phyloP scores from a whole-genome alignment of 1,139 yeast genomes.

The Hanseniaspora uvarum region DNA sequence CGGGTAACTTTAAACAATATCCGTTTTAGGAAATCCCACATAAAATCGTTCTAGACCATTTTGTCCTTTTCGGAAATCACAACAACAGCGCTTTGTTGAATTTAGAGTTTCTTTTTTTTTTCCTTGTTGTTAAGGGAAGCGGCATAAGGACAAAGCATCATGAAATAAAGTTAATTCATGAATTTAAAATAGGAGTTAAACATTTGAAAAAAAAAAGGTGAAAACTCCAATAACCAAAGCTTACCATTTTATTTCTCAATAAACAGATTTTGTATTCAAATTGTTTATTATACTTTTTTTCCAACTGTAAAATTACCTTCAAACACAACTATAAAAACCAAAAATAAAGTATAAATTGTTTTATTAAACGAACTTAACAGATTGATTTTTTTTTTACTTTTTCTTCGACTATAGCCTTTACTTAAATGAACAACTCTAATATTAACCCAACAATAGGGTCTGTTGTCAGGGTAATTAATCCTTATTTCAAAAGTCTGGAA shows the following conservation, averaged over 20 bases:
- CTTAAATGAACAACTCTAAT: background rate
- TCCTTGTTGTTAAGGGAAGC: no score
- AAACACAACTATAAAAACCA: background rate
- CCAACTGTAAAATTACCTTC: background rate
- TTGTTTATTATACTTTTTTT: background rate
- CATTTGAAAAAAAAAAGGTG: background rate
- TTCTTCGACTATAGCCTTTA: background rate
- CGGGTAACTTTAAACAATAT: no score
- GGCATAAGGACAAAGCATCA: no score
- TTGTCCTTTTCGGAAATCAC: no score
- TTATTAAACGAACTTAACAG: background rate
- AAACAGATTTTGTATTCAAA: background rate
- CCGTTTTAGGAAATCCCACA: no score
- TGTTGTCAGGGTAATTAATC: conserved; percentile 58
- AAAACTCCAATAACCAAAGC: background rate
- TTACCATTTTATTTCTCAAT: background rate
- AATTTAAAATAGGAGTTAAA: no score
- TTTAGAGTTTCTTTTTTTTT: background rate
- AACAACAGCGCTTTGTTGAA: no score
- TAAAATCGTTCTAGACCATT: no score
- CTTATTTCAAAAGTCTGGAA: conserved; percentile 73
- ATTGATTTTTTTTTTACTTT: background rate
- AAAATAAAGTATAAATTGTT: background rate
- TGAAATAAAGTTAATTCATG: no score
- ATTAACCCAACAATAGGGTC: conserved; percentile 19